phyloP scores from a whole-genome alignment of 805 yeast species.

The Teunomyces kruisii region DNA sequence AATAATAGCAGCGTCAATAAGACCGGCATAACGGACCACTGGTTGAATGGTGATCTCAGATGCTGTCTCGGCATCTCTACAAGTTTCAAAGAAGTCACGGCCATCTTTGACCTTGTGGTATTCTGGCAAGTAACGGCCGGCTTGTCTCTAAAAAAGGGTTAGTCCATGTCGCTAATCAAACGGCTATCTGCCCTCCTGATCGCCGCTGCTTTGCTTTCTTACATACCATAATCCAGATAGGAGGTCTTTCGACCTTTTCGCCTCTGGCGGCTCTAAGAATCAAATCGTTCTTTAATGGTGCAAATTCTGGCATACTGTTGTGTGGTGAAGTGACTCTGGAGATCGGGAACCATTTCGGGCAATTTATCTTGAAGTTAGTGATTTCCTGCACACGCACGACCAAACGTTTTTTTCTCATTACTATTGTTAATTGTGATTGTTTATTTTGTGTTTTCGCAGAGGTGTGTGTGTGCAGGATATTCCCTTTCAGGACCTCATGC shows the following conservation, averaged over 20 bases:
- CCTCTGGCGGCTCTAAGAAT: constrained; percentile 89
- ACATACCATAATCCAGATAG: constrained; percentile 88
- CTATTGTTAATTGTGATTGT: neutral
- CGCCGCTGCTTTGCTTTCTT: neutral
- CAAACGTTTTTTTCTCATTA: neutral
- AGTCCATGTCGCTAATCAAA: neutral
- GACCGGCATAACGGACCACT: constrained; percentile 80
- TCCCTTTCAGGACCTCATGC: neutral
- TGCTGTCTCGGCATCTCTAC: constrained; percentile 92
- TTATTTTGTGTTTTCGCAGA: neutral
- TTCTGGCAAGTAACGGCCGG: constrained; percentile 92
- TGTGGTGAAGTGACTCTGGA: neutral
- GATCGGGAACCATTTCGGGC: too few species aligned
- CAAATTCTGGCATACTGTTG: constrained; percentile 46
- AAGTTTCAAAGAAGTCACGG: constrained; percentile 91
- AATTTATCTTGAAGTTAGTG: neutral
- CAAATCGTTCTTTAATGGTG: constrained; percentile 84
- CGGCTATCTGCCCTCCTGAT: neutral
- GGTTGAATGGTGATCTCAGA: constrained; percentile 95
- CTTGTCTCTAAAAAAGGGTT: constrained; percentile 61
- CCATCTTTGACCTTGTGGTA: constrained; percentile 85
- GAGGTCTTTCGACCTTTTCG: constrained; percentile 92
- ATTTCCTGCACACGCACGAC: neutral
- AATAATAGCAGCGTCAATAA: constrained; percentile 94
- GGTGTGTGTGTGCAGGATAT: neutral